phyloP scores from a whole-genome alignment of 495 filamentous ascomycete genomes.

The Aspergillus egyptiacus region DNA sequence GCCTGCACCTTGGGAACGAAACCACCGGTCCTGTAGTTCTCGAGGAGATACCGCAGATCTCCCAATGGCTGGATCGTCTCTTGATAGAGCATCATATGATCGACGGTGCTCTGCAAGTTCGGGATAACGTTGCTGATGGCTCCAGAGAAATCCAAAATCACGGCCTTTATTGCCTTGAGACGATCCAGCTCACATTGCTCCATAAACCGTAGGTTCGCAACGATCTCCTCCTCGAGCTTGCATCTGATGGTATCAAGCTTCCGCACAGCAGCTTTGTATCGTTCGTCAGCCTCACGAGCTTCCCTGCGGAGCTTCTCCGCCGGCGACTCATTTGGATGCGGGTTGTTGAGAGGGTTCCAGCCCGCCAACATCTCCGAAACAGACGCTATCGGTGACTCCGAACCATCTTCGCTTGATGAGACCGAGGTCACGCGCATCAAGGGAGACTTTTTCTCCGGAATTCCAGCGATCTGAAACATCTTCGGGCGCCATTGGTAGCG shows the following conservation, averaged over 20 bases:
- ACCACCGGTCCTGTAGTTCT: conserved; percentile 92
- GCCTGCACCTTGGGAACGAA: conserved; percentile 87
- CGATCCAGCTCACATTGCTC: conserved; percentile 96
- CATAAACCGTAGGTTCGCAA: conserved; percentile 88
- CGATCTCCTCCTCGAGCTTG: conserved; percentile 88
- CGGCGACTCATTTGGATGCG: conserved; percentile 84
- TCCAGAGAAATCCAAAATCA: conserved; percentile 95
- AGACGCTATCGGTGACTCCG: conserved; percentile 68
- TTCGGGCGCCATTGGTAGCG: conserved; percentile 95
- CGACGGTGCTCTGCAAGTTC: conserved; percentile 86
- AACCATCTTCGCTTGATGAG: conserved; percentile 48
- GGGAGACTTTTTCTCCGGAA: conserved; percentile 78
- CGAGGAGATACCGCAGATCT: conserved; percentile 91
- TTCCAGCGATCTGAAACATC: conserved; percentile 77
- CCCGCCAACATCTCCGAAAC: conserved; percentile 82
- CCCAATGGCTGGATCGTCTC: conserved; percentile 92
- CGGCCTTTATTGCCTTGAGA: conserved; percentile 95
- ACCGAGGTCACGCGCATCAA: conserved; percentile 66
- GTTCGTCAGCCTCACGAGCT: conserved; percentile 83
- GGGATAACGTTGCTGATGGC: conserved; percentile 98
- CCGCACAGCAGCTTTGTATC: conserved; percentile 79
- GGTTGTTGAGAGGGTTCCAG: conserved; percentile 90
- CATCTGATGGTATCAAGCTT: conserved; percentile 87
- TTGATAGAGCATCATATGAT: conserved; percentile 98
- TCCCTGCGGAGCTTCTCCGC: conserved; percentile 82